Evolutionary conservation across 441 rosid species (phyloP), one percentile per base, ranked within the genome.

Genomic region (Bruguiera hainesii): DNA sequence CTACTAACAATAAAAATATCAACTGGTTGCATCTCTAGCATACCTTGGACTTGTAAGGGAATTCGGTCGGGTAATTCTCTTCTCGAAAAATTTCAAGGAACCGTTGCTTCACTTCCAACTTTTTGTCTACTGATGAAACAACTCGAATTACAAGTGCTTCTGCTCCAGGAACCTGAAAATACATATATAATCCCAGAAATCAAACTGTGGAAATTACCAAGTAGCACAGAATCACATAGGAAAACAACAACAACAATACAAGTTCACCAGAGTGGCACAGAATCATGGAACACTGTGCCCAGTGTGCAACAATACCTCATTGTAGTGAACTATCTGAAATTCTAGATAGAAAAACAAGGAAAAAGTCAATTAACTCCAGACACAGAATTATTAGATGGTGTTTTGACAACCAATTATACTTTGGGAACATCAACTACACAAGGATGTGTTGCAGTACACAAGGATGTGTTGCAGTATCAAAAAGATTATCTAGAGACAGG

Each of bases 111-210:
- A 96, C 99, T 80, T 96, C 98, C 82, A 96, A 80, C 81, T 91
- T 93, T 76, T 96, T 96, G 85, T 96, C 98, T 75, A 91, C 99
- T 9, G 99, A 96, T 73, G 98, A 96, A 80, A 96, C 99, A 75
- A 96, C 99, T 78, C 99, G 85, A 52, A 96, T 62, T 65, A 91
- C 99, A 74, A 93, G 98, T 65, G 96, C 73, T 78, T 96, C 99
- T 25, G 98, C 99, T 64, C 98, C 96, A 77, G 85, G 89, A 81
- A 93, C 84, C 99, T 96, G 75, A 37, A 78, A 75, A 69, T 61
- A 60, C 37, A 57, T 46, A 57, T 70, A 74, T 69, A 56, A 64
- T 56, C 49, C 48, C 48, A 67, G 16, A 65, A 71, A 57, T 71
- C 20, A 66, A 68, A 66, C 7, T n/a, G 52, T 0, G n/a, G 15